Evolutionary conservation across 2,329 filamentous ascomycete genomes (phyloP).

Genomic region (Cercospora citrullina): DNA sequence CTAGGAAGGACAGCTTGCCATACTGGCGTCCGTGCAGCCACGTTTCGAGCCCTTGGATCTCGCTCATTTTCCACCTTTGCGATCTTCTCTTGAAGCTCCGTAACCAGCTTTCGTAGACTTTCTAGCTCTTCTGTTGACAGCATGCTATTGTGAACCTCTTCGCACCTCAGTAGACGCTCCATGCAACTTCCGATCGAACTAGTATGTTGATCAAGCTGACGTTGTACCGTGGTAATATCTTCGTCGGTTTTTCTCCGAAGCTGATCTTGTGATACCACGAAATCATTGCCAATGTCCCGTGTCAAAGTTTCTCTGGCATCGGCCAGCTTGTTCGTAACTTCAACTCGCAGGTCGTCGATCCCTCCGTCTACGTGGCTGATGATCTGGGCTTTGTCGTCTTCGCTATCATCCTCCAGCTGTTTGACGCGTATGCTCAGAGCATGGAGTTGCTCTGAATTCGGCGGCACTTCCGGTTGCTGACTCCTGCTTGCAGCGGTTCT

Average conservation of each 20-base stretch:
- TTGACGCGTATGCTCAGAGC: neutral
- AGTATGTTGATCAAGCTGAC: constrained; percentile 1
- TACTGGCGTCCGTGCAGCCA: neutral
- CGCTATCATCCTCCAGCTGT: neutral
- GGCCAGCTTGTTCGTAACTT: neutral
- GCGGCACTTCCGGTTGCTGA: neutral
- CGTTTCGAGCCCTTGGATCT: neutral
- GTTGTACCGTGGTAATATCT: neutral
- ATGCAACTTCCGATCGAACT: constrained; percentile 8
- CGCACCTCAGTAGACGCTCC: constrained; percentile 4
- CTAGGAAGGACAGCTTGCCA: constrained; percentile 8
- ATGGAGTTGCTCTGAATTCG: neutral
- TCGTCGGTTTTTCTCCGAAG: neutral
- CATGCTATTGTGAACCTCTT: neutral
- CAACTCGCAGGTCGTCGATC: neutral
- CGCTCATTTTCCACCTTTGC: neutral
- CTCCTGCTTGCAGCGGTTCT: neutral
- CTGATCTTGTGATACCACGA: neutral
- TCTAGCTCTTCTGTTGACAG: neutral
- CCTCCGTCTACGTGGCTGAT: neutral
- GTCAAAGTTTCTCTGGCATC: neutral
- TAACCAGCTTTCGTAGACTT: neutral
- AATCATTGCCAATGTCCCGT: neutral
- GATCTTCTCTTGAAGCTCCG: neutral
- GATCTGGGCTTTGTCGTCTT: neutral